Evolutionary conservation across 208 protist species (phyloP).

Genomic region (Phytomonas sp.): DNA sequence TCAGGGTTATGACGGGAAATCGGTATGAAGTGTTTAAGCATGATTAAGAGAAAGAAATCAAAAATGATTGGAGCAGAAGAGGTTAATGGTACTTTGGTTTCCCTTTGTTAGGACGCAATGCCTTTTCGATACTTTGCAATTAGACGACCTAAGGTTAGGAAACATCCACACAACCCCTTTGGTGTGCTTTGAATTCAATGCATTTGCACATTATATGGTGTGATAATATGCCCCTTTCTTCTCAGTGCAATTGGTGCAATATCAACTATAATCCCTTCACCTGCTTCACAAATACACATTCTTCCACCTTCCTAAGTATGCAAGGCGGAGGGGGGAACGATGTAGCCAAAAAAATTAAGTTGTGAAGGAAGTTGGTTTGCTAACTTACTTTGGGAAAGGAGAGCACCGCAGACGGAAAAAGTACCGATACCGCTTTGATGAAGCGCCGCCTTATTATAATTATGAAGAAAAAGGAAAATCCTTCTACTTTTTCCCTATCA

Average conservation of each 20-base stretch:
- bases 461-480: not conserved
- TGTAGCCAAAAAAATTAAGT: constrained; percentile 11
- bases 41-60: not conserved
- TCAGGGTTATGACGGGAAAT: not conserved
- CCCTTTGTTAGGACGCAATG: constrained; percentile 6
- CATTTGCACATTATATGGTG: not conserved
- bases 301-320: not conserved
- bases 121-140: not conserved
- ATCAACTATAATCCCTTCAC: not conserved
- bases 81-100: not conserved
- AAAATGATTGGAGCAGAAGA: not conserved
- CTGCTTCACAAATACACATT: constrained; percentile 4
- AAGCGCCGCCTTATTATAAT: not conserved
- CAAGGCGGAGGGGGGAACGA: constrained; percentile 3
- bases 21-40: not conserved
- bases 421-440: not conserved
- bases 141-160: not conserved
- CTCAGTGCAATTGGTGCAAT: not conserved
- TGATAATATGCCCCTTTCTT: not conserved
- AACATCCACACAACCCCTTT: not conserved
- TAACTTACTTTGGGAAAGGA: not conserved
- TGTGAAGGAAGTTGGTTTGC: not conserved
- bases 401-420: not conserved
- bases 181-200: not conserved
- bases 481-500: not conserved